Base-by-base conservation (phyloP, 2,329 filamentous ascomycete genomes). In the Beauveria asiatica region DNA sequence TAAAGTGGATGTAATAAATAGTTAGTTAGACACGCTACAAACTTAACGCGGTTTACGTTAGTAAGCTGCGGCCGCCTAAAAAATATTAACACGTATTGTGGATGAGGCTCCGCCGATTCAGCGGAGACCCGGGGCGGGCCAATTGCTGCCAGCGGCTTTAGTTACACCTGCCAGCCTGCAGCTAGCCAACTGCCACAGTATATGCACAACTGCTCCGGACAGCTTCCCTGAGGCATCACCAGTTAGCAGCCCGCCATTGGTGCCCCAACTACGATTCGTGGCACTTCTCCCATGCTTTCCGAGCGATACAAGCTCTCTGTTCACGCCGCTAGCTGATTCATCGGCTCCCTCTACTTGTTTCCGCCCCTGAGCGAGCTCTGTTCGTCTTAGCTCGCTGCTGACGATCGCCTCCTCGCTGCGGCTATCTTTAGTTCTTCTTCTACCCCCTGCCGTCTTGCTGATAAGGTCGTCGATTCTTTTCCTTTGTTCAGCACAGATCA, bases 401-500 rank as follows among this genome's bases (percentile, higher is more conserved):
- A 45, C 13, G 10, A n/a, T 11, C 19, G 19, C 19, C 23, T 53
- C 6, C 25, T 52, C 30, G 48, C 42, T 17, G 21, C 21, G 10
- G 23, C 45, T 30, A 42, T 23, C 30, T 30, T 16, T 45, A 54
- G 27, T 21, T 44, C 16, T 50, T 5, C n/a, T 33, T 13, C 23
- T 16, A n/a, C 23, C 30, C 37, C 19, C n/a, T 11, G 39, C 44
- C 44, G 37, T 19, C 37, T 30, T 17, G 62, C 63, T 64, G 62
- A 64, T 57, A 49, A 48, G 55, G 54, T 37, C 42, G 57, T 62
- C 63, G 62, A 50, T 52, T 54, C 59, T 65, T 59, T 60, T 64
- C 4, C 6, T 7, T 4, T n/a, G n/a, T 3, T 45, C 37, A 57
- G 60, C 57, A 52, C 59, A 68, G 65, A 73, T 60, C 65, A 73